Evolutionary conservation across 2,329 filamentous ascomycete genomes (phyloP).

Genomic region (Pestalotiopsis sp.): DNA sequence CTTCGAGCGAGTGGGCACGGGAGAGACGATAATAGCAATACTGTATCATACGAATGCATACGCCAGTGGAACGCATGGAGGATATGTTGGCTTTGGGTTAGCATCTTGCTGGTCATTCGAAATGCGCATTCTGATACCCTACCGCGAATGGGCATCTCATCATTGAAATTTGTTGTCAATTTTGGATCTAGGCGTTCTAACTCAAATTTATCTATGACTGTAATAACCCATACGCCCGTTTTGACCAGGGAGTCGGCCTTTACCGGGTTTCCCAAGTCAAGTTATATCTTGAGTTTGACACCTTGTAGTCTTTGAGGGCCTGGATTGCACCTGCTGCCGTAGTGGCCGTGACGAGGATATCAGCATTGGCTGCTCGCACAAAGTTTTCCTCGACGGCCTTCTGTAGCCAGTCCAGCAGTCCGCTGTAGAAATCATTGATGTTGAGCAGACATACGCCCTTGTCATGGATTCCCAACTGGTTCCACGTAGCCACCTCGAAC

Average conservation of each 20-base stretch:
- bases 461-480: conserved; percentile 91
- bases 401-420: conserved; percentile 79
- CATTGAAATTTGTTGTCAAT: background rate
- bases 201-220: background rate
- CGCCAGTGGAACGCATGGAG: conserved; percentile 1
- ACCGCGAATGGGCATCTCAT: background rate
- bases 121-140: background rate
- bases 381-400: conserved; percentile 79
- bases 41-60: conserved; percentile 11
- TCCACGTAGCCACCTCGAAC: conserved; percentile 91
- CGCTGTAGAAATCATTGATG: conserved; percentile 90
- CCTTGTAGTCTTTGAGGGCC: conserved; percentile 73
- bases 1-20: background rate
- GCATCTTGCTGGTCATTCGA: conserved; percentile 10
- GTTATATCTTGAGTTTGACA: conserved; percentile 75
- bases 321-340: conserved; percentile 73
- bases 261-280: conserved; percentile 69
- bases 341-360: conserved; percentile 79
- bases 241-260: background rate
- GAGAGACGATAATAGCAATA: background rate
- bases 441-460: conserved; percentile 82
- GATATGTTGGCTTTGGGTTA: background rate
- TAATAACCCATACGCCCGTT: background rate
- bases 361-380: conserved; percentile 68
- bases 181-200: conserved; percentile 4